A percentile compares a stretch with the other conserved stretches of the same genome.
Evolutionary conservation across 306 rosid genomes (phyloP).

Genomic region (Corylus avellana): DNA sequence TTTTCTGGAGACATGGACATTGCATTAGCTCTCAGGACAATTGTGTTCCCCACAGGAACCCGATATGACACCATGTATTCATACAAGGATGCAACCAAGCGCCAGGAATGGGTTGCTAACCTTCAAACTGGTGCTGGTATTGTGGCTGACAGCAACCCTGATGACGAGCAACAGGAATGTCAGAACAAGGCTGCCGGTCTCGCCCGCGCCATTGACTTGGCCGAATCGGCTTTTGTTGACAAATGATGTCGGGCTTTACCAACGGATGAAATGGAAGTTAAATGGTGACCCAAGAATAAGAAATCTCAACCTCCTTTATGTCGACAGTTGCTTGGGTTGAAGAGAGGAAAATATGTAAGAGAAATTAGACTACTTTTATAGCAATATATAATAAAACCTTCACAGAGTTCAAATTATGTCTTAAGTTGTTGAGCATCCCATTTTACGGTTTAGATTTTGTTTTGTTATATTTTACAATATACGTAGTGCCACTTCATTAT

Average conservation of each 20-base stretch:
- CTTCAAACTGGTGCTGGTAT: conserved; percentile 91
- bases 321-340: no score
- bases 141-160: conserved; percentile 82
- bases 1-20: conserved; percentile 77
- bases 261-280: background rate
- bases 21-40: conserved; percentile 77
- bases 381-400: no score
- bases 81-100: conserved; percentile 47
- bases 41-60: conserved; percentile 59
- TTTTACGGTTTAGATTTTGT: no score
- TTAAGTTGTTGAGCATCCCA: no score
- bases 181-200: conserved; percentile 93
- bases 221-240: conserved; percentile 66
- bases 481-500: no score
- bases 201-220: conserved; percentile 83
- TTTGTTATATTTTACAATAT: no score
- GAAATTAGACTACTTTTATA: no score
- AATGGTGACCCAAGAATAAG: background rate
- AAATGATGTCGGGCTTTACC: conserved; percentile 16
- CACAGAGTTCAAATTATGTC: no score
- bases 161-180: conserved; percentile 73
- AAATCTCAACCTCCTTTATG: no score
- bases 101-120: conserved; percentile 76
- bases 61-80: conserved; percentile 75
- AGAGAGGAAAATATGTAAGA: no score